A percentile compares a stretch with the other conserved stretches of the same genome.
Conservation (phyloP, 2,329 filamentous ascomycete genomes). For the Sclerotinia trifoliorum region DNA sequence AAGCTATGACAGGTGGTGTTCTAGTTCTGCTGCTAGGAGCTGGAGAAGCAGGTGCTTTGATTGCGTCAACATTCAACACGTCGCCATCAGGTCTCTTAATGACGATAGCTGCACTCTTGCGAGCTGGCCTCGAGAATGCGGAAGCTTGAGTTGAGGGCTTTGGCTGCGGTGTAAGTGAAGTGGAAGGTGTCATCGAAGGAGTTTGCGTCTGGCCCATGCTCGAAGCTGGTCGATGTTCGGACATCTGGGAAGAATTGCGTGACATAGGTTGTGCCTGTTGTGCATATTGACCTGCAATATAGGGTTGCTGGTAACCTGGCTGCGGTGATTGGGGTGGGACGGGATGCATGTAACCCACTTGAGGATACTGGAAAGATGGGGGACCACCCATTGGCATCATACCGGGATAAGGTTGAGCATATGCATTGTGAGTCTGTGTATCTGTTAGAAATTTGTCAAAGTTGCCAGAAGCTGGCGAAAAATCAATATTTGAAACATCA, state of each 20-base stretch:
- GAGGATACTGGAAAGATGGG: slow-evolving; percentile 45
- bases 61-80: slow-evolving; percentile 65
- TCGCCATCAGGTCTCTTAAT: slow-evolving; percentile 86
- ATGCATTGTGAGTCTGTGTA: slow-evolving; percentile 55
- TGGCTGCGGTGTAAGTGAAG: slow-evolving; percentile 53
- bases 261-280: slow-evolving; percentile 69
- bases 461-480: slow-evolving; percentile 67
- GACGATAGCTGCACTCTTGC: slow-evolving; percentile 71
- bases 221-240: slow-evolving; percentile 55
- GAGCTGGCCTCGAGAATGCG: slow-evolving; percentile 36
- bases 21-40: slow-evolving; percentile 55
- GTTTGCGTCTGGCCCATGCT: slow-evolving; percentile 41
- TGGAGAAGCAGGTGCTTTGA: slow-evolving; percentile 63
- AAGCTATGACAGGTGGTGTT: slow-evolving; percentile 64
- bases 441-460: slow-evolving; percentile 63
- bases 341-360: slow-evolving; percentile 51
- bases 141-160: slow-evolving; percentile 46
- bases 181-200: slow-evolving; percentile 37
- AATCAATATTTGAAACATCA: slow-evolving; percentile 47
- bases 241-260: slow-evolving; percentile 76
- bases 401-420: slow-evolving; percentile 51
- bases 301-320: slow-evolving; percentile 48
- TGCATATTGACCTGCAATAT: slow-evolving; percentile 40
- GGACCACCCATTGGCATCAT: slow-evolving; percentile 42
- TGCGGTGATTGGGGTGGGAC: slow-evolving; percentile 47